Conservation (phyloP, 768 basidiomycete genomes). For the Mycena filopes region DNA sequence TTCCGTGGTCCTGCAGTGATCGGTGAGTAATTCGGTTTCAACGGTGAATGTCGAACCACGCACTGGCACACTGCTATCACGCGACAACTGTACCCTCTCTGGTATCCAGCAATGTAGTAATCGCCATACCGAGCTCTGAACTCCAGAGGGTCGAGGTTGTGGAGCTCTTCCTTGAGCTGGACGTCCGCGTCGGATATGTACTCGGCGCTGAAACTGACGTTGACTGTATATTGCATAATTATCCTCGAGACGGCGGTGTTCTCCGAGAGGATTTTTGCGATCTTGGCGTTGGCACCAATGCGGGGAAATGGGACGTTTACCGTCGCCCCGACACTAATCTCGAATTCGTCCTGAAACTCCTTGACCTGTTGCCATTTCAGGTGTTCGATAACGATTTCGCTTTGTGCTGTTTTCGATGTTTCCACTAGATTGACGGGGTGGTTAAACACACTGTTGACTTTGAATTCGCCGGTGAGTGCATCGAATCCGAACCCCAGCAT, state of each 20-base stretch:
- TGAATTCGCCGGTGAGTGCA: constrained; percentile 35
- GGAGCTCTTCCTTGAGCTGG: constrained; percentile 20
- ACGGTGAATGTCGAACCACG: constrained; percentile 9
- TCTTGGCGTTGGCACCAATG: too few species aligned
- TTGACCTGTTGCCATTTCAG: constrained; percentile 30
- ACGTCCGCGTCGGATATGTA: constrained; percentile 19
- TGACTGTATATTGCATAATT: constrained; percentile 30
- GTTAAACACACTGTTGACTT: constrained; percentile 20
- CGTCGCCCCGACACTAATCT: constrained; percentile 29
- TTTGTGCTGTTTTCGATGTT: neutral
- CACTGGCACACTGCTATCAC: constrained; percentile 35
- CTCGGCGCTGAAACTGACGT: constrained; percentile 22
- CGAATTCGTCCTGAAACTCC: constrained; percentile 28
- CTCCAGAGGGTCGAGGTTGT: constrained; percentile 16
- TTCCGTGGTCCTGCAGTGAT: constrained; percentile 19
- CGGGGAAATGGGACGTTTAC: constrained; percentile 21
- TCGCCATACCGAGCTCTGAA: constrained; percentile 34
- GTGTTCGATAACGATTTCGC: constrained; percentile 4
- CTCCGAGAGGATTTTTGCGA: neutral
- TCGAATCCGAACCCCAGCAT: constrained; percentile 28
- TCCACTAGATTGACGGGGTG: constrained; percentile 1
- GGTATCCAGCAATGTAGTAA: constrained; percentile 34
- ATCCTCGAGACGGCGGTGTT: constrained; percentile 22
- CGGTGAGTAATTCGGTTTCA: neutral
- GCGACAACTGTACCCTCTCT: constrained; percentile 28